A percentile compares a stretch with the other conserved stretches of the same genome.
These are phyloP conservation scores for Crepidotus variabilis DNA, from an alignment of 768 basidiomycete genomes.

Conservation along the genomic window DNA sequence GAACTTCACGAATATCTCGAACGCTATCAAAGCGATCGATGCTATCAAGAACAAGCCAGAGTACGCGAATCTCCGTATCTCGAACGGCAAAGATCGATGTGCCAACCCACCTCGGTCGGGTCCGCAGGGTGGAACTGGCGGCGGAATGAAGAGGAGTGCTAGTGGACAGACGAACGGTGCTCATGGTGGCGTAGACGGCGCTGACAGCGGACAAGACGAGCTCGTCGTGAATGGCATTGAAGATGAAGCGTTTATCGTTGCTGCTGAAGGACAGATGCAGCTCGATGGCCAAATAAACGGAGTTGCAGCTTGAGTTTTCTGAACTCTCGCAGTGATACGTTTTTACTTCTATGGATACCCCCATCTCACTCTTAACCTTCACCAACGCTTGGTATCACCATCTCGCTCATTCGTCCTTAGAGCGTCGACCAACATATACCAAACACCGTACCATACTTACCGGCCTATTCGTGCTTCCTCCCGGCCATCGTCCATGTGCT, in stretches of 20 bases:
- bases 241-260: background rate
- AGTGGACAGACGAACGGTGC: conserved; percentile 28
- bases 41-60: conserved; percentile 90
- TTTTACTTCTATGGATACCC: background rate
- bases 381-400: background rate
- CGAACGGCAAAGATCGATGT: conserved; percentile 94
- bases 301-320: background rate
- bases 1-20: conserved; percentile 93
- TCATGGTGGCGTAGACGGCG: conserved; percentile 23
- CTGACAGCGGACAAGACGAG: conserved; percentile 27
- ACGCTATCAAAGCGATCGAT: conserved; percentile 98
- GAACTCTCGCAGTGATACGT: background rate
- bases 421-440: background rate
- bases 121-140: conserved; percentile 58
- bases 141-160: conserved; percentile 39
- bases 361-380: background rate
- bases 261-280: background rate
- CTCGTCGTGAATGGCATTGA: background rate
- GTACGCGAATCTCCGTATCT: conserved; percentile 84
- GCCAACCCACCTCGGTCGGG: conserved; percentile 88
- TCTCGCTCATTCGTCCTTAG: background rate
- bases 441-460: background rate
- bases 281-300: background rate
- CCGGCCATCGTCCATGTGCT: background rate
- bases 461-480: background rate